phyloP scores from a whole-genome alignment of 1,284 basidiomycete genomes.

The Ceratobasidium papillatum region DNA sequence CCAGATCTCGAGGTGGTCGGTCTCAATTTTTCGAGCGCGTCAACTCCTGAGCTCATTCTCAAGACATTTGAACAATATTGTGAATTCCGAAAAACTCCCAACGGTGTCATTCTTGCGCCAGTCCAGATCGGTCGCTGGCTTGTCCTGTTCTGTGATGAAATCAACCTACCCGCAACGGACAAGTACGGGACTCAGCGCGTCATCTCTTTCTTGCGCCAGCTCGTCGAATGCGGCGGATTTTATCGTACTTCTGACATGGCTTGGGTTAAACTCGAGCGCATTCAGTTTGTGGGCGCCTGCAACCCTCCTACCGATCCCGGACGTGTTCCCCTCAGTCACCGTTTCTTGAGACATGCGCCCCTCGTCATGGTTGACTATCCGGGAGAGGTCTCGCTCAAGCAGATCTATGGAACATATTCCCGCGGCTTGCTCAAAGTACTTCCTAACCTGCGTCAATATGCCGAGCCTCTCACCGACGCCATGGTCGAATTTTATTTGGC shows the following conservation, averaged over 20 bases:
- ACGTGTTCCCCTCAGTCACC: constrained; percentile 95
- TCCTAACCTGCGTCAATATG: constrained; percentile 91
- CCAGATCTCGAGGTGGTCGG: constrained; percentile 99
- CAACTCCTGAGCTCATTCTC: constrained; percentile 95
- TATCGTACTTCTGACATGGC: constrained; percentile 95
- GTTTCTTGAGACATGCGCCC: constrained; percentile 97
- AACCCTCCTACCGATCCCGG: constrained; percentile 99
- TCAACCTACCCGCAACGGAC: constrained; percentile 96
- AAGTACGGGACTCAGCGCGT: constrained; percentile 99
- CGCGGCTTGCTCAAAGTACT: constrained; percentile 95
- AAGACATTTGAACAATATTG: constrained; percentile 99
- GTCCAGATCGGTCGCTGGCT: constrained; percentile 97
- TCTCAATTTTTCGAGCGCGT: constrained; percentile 99
- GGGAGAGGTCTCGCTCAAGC: constrained; percentile 94
- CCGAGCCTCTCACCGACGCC: constrained; percentile 94
- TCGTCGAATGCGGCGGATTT: constrained; percentile 95
- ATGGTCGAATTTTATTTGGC: constrained; percentile 98
- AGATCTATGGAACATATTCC: constrained; percentile 99
- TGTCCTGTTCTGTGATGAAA: constrained; percentile 99
- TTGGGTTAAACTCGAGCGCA: constrained; percentile 97
- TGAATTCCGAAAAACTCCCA: constrained; percentile 98
- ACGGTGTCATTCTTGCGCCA: constrained; percentile 93
- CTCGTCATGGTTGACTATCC: constrained; percentile 99
- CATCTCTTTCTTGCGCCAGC: constrained; percentile 97
- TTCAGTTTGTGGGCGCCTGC: constrained; percentile 99